Percentiles rank a stretch among this genome's conserved stretches.
These are phyloP conservation scores for Hura crepitans DNA, from an alignment of 441 rosid species.

Conservation along the genomic window DNA sequence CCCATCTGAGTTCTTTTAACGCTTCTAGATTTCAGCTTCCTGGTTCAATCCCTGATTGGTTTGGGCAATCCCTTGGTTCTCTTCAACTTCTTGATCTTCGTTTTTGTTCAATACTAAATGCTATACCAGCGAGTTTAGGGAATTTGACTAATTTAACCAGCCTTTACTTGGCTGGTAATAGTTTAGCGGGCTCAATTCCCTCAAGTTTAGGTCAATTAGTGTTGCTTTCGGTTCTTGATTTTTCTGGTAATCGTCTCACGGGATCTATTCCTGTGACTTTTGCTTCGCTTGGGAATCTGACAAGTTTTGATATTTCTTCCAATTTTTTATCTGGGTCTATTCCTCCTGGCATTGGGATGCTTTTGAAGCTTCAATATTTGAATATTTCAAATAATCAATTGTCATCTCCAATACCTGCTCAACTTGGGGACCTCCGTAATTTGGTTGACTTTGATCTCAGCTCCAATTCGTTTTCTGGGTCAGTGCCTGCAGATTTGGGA, in stretches of 20 bases:
- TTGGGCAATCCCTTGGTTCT: constrained; percentile 47
- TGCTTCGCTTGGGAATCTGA: constrained; percentile 44
- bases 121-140: constrained; percentile 64
- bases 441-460: constrained; percentile 84
- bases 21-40: constrained; percentile 78
- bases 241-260: constrained; percentile 56
- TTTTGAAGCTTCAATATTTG: constrained; percentile 46
- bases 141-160: constrained; percentile 49
- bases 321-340: constrained; percentile 60
- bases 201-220: constrained; percentile 52
- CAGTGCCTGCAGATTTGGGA: constrained; percentile 58
- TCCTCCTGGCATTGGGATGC: constrained; percentile 49
- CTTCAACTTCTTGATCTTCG: constrained; percentile 81
- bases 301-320: constrained; percentile 62
- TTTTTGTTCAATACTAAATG: constrained; percentile 55
- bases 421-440: constrained; percentile 53
- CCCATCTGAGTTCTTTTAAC: constrained; percentile 58
- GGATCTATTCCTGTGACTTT: constrained; percentile 66
- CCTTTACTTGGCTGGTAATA: constrained; percentile 60
- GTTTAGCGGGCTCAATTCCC: constrained; percentile 55
- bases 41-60: constrained; percentile 77
- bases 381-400: constrained; percentile 75
- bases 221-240: constrained; percentile 55
- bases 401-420: constrained; percentile 56
- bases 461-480: constrained; percentile 65